Percentiles rank a stretch among this genome's conserved stretches.
These are phyloP conservation scores for Verticillium klebahnii DNA, from an alignment of 2,329 filamentous ascomycete genomes.

Conservation along the genomic window DNA sequence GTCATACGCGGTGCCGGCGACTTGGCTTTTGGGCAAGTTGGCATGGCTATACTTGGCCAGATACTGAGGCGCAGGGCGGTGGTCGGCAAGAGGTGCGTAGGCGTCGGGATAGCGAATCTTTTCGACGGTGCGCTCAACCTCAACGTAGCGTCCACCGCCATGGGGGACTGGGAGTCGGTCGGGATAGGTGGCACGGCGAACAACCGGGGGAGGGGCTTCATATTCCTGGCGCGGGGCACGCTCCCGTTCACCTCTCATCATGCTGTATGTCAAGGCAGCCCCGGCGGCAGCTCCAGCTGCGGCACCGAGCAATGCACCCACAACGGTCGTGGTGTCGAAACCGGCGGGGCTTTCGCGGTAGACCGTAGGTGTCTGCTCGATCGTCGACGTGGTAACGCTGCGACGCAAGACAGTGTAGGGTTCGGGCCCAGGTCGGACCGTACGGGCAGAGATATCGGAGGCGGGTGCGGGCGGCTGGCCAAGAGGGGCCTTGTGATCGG, in stretches of 20 bases:
- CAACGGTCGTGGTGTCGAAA: slow-evolving; percentile 56
- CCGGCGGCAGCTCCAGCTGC: slow-evolving; percentile 71
- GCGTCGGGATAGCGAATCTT: slow-evolving; percentile 32
- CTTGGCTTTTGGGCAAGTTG: slow-evolving; percentile 19
- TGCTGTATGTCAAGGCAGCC: slow-evolving; percentile 61
- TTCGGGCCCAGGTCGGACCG: slow-evolving; percentile 14
- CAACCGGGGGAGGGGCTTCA: slow-evolving; percentile 30
- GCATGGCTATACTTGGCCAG: slow-evolving; percentile 29
- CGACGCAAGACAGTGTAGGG: slow-evolving; percentile 22
- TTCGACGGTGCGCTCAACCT: slow-evolving; percentile 30
- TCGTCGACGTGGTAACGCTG: slow-evolving; percentile 28
- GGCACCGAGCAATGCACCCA: slow-evolving; percentile 74
- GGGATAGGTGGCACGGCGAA: slow-evolving; percentile 42
- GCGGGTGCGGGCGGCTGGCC: slow-evolving; percentile 12
- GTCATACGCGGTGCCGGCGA: slow-evolving; percentile 29
- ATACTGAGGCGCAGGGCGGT: slow-evolving; percentile 29
- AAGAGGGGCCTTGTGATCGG: slow-evolving; percentile 10
- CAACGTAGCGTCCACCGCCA: slow-evolving; percentile 28
- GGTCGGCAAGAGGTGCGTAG: slow-evolving; percentile 21
- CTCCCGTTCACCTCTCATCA: slow-evolving; percentile 55
- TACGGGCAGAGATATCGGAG: slow-evolving; percentile 8
- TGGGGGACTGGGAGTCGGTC: slow-evolving; percentile 24
- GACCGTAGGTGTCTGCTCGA: slow-evolving; percentile 9
- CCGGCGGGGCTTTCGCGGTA: slow-evolving; percentile 29
- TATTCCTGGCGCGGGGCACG: slow-evolving; percentile 34